A percentile compares a stretch with the other conserved stretches of the same genome.
phyloP scores from a whole-genome alignment of 306 rosid genomes.

The Rubus idaeus region DNA sequence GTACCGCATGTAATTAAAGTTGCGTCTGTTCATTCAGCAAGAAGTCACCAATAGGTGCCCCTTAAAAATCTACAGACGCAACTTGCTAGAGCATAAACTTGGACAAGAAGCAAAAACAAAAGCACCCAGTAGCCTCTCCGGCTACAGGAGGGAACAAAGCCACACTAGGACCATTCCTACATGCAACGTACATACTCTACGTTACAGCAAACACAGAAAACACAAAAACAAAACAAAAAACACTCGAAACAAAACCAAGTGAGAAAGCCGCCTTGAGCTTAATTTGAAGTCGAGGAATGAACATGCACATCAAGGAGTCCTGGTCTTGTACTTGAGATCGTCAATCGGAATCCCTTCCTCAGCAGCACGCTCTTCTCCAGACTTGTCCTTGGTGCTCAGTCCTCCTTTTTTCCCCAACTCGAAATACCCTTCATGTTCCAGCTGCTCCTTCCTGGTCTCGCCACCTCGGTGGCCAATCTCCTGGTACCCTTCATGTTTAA shows the following conservation, averaged over 20 bases:
- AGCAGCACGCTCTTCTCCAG: slow-evolving; percentile 55
- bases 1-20: too few species aligned
- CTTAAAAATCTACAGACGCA: neutral
- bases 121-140: neutral
- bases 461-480: slow-evolving; percentile 39
- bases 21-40: too few species aligned
- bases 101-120: neutral
- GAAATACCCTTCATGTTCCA: slow-evolving; percentile 34
- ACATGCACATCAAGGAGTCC: neutral
- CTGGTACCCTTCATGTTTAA: slow-evolving; percentile 55
- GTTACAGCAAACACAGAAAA: neutral
- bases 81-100: neutral
- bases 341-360: slow-evolving; percentile 54
- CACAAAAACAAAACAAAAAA: neutral
- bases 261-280: neutral
- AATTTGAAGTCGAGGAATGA: neutral
- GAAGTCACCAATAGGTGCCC: neutral
- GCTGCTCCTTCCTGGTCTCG: slow-evolving; percentile 29
- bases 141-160: neutral
- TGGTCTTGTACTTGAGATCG: slow-evolving; percentile 56
- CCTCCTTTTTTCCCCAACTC: slow-evolving; percentile 83
- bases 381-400: slow-evolving; percentile 49
- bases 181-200: too few species aligned
- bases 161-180: neutral
- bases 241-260: neutral